phyloP scores from a whole-genome alignment of 2,329 filamentous ascomycete genomes.

The Talaromyces sp. region DNA sequence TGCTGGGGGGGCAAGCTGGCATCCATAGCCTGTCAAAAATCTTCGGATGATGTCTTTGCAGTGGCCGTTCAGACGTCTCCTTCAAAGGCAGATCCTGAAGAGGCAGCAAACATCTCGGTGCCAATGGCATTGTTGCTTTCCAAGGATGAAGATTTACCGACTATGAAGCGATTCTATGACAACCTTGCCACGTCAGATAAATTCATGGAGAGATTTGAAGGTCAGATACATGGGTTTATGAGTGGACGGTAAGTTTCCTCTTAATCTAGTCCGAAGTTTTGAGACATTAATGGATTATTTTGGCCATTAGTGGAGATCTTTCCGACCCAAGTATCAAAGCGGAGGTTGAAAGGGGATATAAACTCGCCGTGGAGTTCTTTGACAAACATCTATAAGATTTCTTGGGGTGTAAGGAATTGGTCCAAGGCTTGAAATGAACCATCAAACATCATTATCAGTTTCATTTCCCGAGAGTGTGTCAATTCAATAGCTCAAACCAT shows the following conservation, averaged over 20 bases:
- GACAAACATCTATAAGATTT: not conserved
- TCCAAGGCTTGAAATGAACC: too few species aligned
- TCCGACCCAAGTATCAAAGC: constrained; percentile 51
- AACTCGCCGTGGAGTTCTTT: constrained; percentile 5
- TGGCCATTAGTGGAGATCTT: constrained; percentile 43
- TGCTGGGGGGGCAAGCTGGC: constrained; percentile 68
- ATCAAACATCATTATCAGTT: too few species aligned
- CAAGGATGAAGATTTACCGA: constrained; percentile 24
- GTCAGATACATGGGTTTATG: constrained; percentile 72
- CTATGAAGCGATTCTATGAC: constrained; percentile 18
- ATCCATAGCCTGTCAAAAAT: constrained; percentile 7
- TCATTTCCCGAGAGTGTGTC: too few species aligned
- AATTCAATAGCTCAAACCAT: too few species aligned
- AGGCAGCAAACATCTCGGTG: constrained; percentile 6
- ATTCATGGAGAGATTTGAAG: constrained; percentile 56
- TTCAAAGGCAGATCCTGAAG: constrained; percentile 10
- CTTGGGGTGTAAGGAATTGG: too few species aligned
- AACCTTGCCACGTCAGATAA: constrained; percentile 3
- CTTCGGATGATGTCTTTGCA: constrained; percentile 1
- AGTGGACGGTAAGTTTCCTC: constrained; percentile 47
- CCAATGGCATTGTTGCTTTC: constrained; percentile 12
- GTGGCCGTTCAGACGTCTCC: constrained; percentile 13
- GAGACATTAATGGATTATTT: too few species aligned
- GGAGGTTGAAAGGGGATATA: constrained; percentile 53
- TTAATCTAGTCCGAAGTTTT: not conserved